Evolutionary conservation across 75 land plant genomes (phyloP), one percentile per base, ranked within the genome.

Genomic region (Pinus taeda): DNA sequence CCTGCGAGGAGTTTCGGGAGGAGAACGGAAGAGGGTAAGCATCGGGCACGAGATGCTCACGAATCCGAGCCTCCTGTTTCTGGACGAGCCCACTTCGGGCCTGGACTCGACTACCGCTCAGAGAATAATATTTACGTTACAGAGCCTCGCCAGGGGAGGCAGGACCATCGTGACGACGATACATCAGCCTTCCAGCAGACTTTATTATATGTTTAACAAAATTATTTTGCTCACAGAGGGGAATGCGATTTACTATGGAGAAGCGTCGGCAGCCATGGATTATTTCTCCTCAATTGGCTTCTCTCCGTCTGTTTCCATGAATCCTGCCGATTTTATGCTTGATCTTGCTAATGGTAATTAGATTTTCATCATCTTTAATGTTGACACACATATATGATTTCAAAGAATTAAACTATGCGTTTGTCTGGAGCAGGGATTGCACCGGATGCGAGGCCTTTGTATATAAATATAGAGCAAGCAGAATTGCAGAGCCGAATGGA

Each of bases 261-360:
- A 67, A 12, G 87, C 81, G 0, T 22, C 63, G 20, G 86, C 80
- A 9, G 93, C 90, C 14, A 81, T 95, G 87, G 69, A 62, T 30
- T 93, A 93, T 72, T 95, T 95, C 61, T 80, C 79, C 6, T 81
- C 87, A 8, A 57, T 89, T 39, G 91, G 93, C 4, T 89, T 84
- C 58, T 33, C 84, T 8, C 96, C 93, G 11, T 56, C 85, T 7
- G 86, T 86, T 74, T 74, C 90, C 57, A 91, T 86, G 80, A 95
- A 93, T 66, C 95, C 96, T 2, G 98, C 95, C 1, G 98, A 95
- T 58, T 95, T 93, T 80, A 74, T 95, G 83, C 88, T 95, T 15
- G 98, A 95, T 75, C 91, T 95, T 63, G 96, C 96, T 11, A 93
- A 87, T 71, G 98, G 96, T 92, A 60, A 60, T 60, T 60, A 49